A percentile compares a stretch with the other conserved stretches of the same genome.
phyloP scores from a whole-genome alignment of 768 basidiomycete genomes.

The Rhizopogon vinicolor region DNA sequence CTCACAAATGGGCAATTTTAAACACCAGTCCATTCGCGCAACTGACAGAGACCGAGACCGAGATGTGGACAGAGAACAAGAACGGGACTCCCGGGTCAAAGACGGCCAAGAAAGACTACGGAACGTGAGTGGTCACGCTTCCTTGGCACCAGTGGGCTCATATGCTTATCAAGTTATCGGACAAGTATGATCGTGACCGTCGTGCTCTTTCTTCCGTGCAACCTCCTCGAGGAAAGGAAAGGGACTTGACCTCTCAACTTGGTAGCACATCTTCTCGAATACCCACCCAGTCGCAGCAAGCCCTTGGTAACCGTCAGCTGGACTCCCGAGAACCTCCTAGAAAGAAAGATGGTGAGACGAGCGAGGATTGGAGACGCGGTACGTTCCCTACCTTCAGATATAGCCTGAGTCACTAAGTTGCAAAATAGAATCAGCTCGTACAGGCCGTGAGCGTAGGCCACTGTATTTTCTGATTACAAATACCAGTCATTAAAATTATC shows the following conservation, averaged over 20 bases:
- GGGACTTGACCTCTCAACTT: slow-evolving; percentile 63
- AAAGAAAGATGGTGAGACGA: slow-evolving; percentile 68
- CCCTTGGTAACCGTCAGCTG: slow-evolving; percentile 43
- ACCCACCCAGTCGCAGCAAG: slow-evolving; percentile 25
- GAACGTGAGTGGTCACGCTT: slow-evolving; percentile 45
- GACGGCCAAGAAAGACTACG: slow-evolving; percentile 78
- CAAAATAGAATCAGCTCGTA: slow-evolving; percentile 48
- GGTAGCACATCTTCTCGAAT: slow-evolving; percentile 37
- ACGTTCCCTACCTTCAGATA: slow-evolving; percentile 20
- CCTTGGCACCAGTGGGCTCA: background rate
- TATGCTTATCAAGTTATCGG: slow-evolving; percentile 55
- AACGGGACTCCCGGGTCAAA: slow-evolving; percentile 59
- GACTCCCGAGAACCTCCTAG: slow-evolving; percentile 58
- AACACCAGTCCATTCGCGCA: slow-evolving; percentile 77
- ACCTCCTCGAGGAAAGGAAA: slow-evolving; percentile 56
- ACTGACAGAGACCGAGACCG: slow-evolving; percentile 53
- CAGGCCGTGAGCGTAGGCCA: slow-evolving; percentile 55
- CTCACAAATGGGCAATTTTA: slow-evolving; percentile 92
- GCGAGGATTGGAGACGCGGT: slow-evolving; percentile 88
- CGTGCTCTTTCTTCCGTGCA: slow-evolving; percentile 48
- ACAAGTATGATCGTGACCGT: slow-evolving; percentile 84
- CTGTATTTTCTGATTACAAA: background rate
- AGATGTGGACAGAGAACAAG: slow-evolving; percentile 43
- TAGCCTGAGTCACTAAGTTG: slow-evolving; percentile 9
- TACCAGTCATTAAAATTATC: slow-evolving; percentile 5